phyloP scores from a whole-genome alignment of 2,329 filamentous ascomycete genomes.

The Exophiala dermatitidis region DNA sequence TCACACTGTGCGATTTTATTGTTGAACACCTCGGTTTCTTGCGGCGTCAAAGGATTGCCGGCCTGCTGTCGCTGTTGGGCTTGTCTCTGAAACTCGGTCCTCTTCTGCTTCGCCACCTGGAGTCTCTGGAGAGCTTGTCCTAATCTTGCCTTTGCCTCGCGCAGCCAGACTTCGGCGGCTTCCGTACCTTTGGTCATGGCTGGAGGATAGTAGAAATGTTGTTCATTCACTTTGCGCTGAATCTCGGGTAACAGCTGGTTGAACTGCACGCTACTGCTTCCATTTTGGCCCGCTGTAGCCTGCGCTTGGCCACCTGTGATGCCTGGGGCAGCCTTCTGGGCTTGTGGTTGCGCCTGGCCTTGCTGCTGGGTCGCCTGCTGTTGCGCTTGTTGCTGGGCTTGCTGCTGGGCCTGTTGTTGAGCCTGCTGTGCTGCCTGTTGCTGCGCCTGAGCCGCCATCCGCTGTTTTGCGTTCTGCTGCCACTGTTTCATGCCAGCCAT shows the following conservation, averaged over 20 bases:
- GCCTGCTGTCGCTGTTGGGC: conserved; percentile 34
- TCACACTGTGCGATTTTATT: conserved; percentile 26
- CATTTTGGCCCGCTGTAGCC: conserved; percentile 26
- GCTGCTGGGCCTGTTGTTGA: conserved; percentile 8
- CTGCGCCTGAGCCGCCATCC: conserved; percentile 16
- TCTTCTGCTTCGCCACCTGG: conserved; percentile 40
- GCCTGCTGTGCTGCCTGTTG: conserved; percentile 8
- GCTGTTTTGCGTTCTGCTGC: conserved; percentile 34
- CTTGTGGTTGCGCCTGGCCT: conserved; percentile 11
- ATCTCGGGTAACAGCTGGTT: conserved; percentile 40
- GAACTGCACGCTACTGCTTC: conserved; percentile 34
- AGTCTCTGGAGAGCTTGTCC: conserved; percentile 44
- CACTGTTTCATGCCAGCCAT: conserved; percentile 48
- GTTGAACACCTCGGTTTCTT: conserved; percentile 40
- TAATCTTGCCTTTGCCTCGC: conserved; percentile 42
- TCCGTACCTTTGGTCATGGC: conserved; percentile 36
- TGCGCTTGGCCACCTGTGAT: conserved; percentile 10
- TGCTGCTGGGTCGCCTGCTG: conserved; percentile 1
- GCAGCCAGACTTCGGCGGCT: conserved; percentile 40
- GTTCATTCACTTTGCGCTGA: conserved; percentile 40
- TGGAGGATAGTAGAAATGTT: conserved; percentile 41
- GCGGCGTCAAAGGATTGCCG: conserved; percentile 35
- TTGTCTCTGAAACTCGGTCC: conserved; percentile 37
- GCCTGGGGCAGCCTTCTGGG: neutral
- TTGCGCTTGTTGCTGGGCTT: conserved; percentile 10